These are phyloP conservation scores for Brettanomyces anomalus DNA, from an alignment of 805 yeast genomes.

Conservation along the genomic window DNA sequence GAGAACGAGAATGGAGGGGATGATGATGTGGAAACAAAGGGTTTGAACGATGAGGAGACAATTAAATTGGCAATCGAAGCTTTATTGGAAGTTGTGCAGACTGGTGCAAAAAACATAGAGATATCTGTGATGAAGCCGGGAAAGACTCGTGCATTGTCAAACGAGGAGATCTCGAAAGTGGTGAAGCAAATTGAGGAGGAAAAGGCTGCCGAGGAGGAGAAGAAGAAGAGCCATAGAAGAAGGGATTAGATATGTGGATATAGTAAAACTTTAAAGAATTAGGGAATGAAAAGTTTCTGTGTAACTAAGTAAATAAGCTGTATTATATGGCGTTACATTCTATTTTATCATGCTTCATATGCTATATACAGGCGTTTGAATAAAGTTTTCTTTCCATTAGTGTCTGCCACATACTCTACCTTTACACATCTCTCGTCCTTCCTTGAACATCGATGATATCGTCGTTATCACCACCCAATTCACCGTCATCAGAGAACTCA, in stretches of 20 bases:
- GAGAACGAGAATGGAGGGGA: slow-evolving; percentile 93
- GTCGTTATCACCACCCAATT: slow-evolving; percentile 9
- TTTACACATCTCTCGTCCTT: slow-evolving; percentile 12
- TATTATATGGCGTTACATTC: no score
- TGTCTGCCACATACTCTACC: neutral
- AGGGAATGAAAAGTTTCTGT: neutral
- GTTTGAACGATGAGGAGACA: slow-evolving; percentile 57
- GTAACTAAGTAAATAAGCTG: slow-evolving; percentile 1
- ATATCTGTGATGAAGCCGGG: slow-evolving; percentile 78
- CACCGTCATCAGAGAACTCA: slow-evolving; percentile 3
- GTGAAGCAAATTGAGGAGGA: slow-evolving; percentile 84
- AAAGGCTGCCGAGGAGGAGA: slow-evolving; percentile 74
- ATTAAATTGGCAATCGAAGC: slow-evolving; percentile 77
- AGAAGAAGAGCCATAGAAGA: slow-evolving; percentile 42
- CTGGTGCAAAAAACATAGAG: slow-evolving; percentile 95
- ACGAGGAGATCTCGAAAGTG: slow-evolving; percentile 63
- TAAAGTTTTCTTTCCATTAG: no score
- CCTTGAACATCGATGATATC: slow-evolving; percentile 23
- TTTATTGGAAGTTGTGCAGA: slow-evolving; percentile 91
- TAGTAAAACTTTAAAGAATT: neutral
- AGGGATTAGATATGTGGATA: slow-evolving; percentile 3
- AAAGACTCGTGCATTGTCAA: slow-evolving; percentile 48
- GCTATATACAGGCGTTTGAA: no score
- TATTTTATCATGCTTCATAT: no score
- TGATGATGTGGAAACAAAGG: slow-evolving; percentile 53